Evolutionary conservation across 805 yeast genomes (phyloP).

Genomic region (Wickerhamomyces chambardii): DNA sequence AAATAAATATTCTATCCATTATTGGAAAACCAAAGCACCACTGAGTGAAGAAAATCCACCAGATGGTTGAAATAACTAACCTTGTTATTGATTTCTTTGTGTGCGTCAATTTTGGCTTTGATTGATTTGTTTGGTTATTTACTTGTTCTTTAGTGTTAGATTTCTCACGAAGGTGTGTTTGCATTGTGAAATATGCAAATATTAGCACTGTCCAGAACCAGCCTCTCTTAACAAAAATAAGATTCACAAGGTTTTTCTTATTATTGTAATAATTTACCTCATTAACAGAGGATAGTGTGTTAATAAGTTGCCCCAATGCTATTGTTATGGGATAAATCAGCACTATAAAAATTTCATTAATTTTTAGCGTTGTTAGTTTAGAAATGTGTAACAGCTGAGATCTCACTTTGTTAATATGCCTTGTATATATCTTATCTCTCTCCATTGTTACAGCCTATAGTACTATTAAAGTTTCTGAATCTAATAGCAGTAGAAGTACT

Average conservation of each 20-base stretch:
- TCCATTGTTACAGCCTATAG: neutral
- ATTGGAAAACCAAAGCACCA: conserved; percentile 80
- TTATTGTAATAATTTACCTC: conserved; percentile 26
- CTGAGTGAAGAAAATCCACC: conserved; percentile 88
- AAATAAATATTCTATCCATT: conserved; percentile 77
- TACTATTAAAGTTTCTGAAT: neutral
- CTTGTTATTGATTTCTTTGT: conserved; percentile 5
- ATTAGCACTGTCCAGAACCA: conserved; percentile 82
- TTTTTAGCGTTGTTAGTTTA: neutral
- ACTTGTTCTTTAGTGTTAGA: too few relatives aligned
- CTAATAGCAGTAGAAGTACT: too few relatives aligned
- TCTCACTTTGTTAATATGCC: too few relatives aligned
- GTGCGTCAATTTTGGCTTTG: too few relatives aligned
- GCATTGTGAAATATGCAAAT: conserved; percentile 18
- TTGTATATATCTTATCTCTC: neutral
- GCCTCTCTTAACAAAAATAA: conserved; percentile 74
- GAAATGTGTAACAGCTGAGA: neutral
- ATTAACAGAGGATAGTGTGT: conserved; percentile 12
- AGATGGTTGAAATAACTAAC: conserved; percentile 31
- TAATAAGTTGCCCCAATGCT: conserved; percentile 41
- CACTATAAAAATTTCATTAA: conserved; percentile 3
- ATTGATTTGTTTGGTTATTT: too few relatives aligned
- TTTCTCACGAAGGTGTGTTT: too few relatives aligned
- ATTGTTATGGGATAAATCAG: conserved; percentile 32
- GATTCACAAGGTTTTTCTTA: conserved; percentile 65